These are phyloP conservation scores for Rhododendron williamsianum DNA, from an alignment of 148 eudicot species.

Conservation along the genomic window DNA sequence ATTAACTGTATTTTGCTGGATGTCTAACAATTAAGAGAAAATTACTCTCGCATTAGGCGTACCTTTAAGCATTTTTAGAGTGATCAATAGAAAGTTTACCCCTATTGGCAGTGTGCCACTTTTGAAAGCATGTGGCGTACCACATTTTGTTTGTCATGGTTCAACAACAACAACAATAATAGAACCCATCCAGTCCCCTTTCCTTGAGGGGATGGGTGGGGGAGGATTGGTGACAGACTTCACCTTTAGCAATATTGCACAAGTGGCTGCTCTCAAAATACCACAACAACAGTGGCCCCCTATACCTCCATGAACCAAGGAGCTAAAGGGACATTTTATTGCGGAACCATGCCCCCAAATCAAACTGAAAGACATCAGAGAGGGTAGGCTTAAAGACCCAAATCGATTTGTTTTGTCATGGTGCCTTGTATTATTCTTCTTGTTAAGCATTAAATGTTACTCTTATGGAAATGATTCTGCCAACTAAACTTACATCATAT, in stretches of 20 bases:
- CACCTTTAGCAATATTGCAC: no score
- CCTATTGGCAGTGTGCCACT: neutral
- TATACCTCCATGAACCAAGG: neutral
- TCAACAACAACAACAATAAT: no score
- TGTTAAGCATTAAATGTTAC: neutral
- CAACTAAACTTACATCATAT: conserved; percentile 5
- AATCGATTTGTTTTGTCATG: neutral
- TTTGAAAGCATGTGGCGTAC: neutral
- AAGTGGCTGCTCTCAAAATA: no score
- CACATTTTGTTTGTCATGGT: neutral
- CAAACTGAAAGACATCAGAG: neutral
- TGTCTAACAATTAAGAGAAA: neutral
- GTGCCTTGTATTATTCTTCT: neutral
- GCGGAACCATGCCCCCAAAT: neutral
- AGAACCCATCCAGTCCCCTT: no score
- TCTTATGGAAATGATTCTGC: neutral
- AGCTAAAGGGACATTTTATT: neutral
- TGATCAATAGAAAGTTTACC: neutral
- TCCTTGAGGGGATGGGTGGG: no score
- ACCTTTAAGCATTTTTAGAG: neutral
- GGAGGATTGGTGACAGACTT: no score
- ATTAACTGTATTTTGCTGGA: neutral
- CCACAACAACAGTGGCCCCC: neutral
- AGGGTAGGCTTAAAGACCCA: neutral
- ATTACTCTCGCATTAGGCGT: neutral